These are phyloP conservation scores for Pseudopyricularia javanii DNA, from an alignment of 2,329 filamentous ascomycete genomes.

Conservation along the genomic window DNA sequence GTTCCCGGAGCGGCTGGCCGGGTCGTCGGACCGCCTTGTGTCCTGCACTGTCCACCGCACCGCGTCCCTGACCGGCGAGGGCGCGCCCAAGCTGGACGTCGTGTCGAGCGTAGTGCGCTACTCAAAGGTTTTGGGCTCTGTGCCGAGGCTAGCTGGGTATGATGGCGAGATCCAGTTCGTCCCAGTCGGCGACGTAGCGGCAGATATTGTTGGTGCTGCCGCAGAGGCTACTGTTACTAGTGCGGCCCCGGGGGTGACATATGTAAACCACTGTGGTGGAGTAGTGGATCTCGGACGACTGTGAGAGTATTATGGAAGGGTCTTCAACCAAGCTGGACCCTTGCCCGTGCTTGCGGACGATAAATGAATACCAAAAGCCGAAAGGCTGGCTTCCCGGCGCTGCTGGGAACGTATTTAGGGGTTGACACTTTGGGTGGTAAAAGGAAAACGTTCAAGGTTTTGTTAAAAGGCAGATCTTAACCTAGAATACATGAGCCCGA, in stretches of 20 bases:
- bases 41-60: neutral
- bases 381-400: neutral
- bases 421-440: neutral
- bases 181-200: neutral
- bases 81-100: neutral
- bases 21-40: neutral
- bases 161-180: neutral
- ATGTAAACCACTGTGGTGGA: neutral
- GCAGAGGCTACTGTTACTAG: slow-evolving; percentile 22
- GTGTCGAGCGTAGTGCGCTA: neutral
- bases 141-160: neutral
- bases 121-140: neutral
- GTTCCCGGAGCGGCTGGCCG: neutral
- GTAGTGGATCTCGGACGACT: neutral
- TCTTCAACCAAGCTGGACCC: neutral
- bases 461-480: too few relatives aligned
- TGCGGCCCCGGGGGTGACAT: slow-evolving; percentile 23
- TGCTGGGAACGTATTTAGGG: neutral
- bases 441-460: neutral
- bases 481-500: too few relatives aligned
- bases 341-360: neutral
- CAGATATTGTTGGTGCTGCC: neutral
- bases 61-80: neutral
- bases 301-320: neutral
- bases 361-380: neutral